Evolutionary conservation across 352 stramenopile genomes (phyloP).

Genomic region (Aphanomyces astaci): DNA sequence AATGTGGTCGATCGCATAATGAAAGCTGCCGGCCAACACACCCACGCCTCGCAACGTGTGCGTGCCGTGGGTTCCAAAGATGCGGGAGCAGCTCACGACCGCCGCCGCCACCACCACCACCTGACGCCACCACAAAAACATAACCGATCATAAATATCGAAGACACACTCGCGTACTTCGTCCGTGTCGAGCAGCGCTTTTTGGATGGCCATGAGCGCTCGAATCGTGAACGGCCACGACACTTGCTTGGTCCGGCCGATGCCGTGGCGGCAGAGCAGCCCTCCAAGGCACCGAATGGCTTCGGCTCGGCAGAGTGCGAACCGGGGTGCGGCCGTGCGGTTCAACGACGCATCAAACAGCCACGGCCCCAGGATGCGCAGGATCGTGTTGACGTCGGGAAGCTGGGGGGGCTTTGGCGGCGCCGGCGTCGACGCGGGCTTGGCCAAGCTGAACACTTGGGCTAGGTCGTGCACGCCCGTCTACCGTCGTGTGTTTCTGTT

Average conservation of each 20-base stretch:
- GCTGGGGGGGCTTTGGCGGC: slow-evolving; percentile 27
- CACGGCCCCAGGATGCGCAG: slow-evolving; percentile 69
- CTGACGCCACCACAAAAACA: too few species aligned
- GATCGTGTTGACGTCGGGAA: slow-evolving; percentile 79
- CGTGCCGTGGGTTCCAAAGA: slow-evolving; percentile 75
- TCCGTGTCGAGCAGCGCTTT: slow-evolving; percentile 71
- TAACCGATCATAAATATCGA: too few species aligned
- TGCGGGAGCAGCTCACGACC: slow-evolving; percentile 77
- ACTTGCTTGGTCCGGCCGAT: slow-evolving; percentile 70
- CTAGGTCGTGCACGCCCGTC: slow-evolving; percentile 73
- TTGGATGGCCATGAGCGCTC: slow-evolving; percentile 75
- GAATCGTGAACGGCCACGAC: slow-evolving; percentile 74
- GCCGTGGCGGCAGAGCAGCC: slow-evolving; percentile 57
- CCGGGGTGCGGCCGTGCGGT: slow-evolving; percentile 36
- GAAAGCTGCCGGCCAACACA: slow-evolving; percentile 70
- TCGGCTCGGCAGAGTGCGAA: slow-evolving; percentile 69
- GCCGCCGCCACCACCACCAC: slow-evolving; percentile 50
- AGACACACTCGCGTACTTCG: too few species aligned
- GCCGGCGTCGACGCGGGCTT: slow-evolving; percentile 32
- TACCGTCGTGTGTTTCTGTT: too few species aligned
- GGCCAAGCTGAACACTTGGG: slow-evolving; percentile 62
- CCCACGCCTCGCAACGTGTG: slow-evolving; percentile 69
- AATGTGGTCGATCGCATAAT: slow-evolving; percentile 71
- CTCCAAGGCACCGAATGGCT: slow-evolving; percentile 65
- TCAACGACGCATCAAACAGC: slow-evolving; percentile 80